These are phyloP conservation scores for Auricularia sp. DNA, from an alignment of 768 basidiomycete species.

Conservation along the genomic window DNA sequence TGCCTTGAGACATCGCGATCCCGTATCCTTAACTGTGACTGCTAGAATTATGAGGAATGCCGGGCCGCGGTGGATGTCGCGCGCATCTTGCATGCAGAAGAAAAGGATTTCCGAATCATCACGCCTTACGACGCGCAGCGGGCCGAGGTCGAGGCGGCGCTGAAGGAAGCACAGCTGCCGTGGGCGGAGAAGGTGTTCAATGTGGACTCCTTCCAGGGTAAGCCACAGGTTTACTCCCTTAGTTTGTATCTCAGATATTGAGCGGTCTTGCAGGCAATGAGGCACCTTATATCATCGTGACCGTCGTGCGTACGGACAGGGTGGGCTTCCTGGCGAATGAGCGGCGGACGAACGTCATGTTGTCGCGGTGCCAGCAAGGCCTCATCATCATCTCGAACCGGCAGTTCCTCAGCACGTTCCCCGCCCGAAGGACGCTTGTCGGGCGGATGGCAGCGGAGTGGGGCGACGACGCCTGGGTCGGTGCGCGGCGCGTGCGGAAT, in stretches of 20 bases:
- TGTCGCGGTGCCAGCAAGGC: constrained; percentile 64
- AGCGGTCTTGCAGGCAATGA: constrained; percentile 56
- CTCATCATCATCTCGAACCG: constrained; percentile 66
- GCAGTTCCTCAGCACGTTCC: constrained; percentile 42
- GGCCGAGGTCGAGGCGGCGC: constrained; percentile 40
- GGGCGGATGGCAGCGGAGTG: constrained; percentile 25
- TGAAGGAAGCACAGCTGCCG: constrained; percentile 38
- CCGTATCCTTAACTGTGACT: not conserved
- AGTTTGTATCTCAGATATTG: no score
- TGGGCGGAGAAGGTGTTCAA: constrained; percentile 58
- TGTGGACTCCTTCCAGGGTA: constrained; percentile 75
- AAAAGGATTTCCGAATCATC: constrained; percentile 50
- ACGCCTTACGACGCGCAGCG: constrained; percentile 78
- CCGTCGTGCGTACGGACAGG: constrained; percentile 50
- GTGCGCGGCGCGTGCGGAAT: not conserved
- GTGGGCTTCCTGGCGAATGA: constrained; percentile 59
- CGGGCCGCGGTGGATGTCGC: constrained; percentile 49
- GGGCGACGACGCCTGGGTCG: constrained; percentile 7
- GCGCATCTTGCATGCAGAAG: constrained; percentile 33
- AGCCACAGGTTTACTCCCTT: no score
- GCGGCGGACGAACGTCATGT: constrained; percentile 79
- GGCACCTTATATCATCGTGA: constrained; percentile 65
- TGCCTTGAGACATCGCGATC: not conserved
- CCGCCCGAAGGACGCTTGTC: constrained; percentile 39
- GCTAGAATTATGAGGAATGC: constrained; percentile 52